Base-by-base conservation (phyloP, 139 green algal species). In the Coccomyxa sp. region DNA sequence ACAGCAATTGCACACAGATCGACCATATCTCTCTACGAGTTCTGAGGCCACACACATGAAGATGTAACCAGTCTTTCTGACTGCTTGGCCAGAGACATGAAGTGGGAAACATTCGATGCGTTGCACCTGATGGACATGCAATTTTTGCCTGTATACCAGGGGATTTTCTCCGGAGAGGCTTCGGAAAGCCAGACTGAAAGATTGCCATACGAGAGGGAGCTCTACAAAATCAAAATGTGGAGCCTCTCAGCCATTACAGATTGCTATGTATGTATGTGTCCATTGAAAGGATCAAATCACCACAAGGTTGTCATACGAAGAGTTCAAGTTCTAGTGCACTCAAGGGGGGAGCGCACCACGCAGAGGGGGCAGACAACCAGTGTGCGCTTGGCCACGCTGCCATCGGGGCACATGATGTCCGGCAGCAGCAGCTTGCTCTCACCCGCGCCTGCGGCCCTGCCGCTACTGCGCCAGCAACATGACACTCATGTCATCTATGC, bases 301-400 rank as follows among this genome's bases (percentile, higher is more conserved):
- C 38, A 51, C 38, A 28, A 9, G 9, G 21, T 21, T 71, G 4
- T 71, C 18, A 71, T 25, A 9, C 9, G 18, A 11, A 71, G 60
- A n/a, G n/a, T n/a, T n/a, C n/a, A n/a, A n/a, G n/a, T n/a, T n/a
- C n/a, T n/a, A n/a, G 38, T 7, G 38, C 38, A 51, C 38, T 51
- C 3, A 51, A 51, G 38, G 38, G 7, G 38, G 38, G 7, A 11
- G 38, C 38, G 38, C 38, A 82, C 78, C 78, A 82, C 57, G 4
- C 58, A 30, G 27, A 82, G 58, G 21, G 78, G 78, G 78, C 78
- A 82, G 7, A 82, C n/a, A 58, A 82, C 78, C 21, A 82, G 78
- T 1, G 78, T 82, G 27, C 78, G 78, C 58, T 32, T 71, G 21
- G 18, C 57, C 57, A 74, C 27, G 0, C 27, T 14, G 25, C 78